Percentiles rank a stretch among this genome's conserved stretches.
Evolutionary conservation across 2,329 filamentous ascomycete species (phyloP).

Genomic region (Colletotrichum sp.): DNA sequence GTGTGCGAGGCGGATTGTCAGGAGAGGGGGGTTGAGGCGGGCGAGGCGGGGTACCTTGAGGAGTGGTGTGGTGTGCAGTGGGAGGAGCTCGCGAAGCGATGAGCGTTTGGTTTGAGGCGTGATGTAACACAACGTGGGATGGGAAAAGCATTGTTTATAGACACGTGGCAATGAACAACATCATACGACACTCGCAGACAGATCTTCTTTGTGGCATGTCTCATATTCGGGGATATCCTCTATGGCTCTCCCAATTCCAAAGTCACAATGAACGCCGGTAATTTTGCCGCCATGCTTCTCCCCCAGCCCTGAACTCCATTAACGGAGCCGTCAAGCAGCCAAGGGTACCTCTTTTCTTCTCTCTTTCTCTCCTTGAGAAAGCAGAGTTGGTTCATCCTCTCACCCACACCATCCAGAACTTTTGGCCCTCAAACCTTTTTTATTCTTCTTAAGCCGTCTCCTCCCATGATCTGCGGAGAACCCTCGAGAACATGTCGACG

Average conservation of each 20-base stretch:
- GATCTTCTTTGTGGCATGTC: conserved; percentile 14
- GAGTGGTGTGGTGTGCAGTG: conserved; percentile 99
- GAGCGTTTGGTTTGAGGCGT: conserved; percentile 24
- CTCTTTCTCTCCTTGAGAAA: neutral
- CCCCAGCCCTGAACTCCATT: conserved; percentile 18
- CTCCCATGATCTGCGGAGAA: conserved; percentile 86
- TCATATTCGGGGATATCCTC: conserved; percentile 24
- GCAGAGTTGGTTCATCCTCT: neutral
- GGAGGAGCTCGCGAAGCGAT: conserved; percentile 72
- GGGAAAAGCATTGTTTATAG: neutral
- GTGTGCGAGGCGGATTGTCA: conserved; percentile 84
- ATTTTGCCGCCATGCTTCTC: conserved; percentile 25
- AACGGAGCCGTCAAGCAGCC: conserved; percentile 16
- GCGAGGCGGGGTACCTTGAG: conserved; percentile 79
- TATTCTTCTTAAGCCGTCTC: conserved; percentile 63
- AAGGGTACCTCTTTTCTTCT: neutral
- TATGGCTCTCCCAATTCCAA: conserved; percentile 23
- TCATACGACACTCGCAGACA: conserved; percentile 8
- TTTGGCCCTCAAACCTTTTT: neutral
- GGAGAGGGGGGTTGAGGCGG: conserved; percentile 60
- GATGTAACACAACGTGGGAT: conserved; percentile 27
- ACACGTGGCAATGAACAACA: neutral
- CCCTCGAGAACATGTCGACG: conserved; percentile 82
- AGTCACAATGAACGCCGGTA: conserved; percentile 24
- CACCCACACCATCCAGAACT: neutral